Conservation (phyloP, 768 basidiomycete genomes). For the Suillus cothurnatus region DNA sequence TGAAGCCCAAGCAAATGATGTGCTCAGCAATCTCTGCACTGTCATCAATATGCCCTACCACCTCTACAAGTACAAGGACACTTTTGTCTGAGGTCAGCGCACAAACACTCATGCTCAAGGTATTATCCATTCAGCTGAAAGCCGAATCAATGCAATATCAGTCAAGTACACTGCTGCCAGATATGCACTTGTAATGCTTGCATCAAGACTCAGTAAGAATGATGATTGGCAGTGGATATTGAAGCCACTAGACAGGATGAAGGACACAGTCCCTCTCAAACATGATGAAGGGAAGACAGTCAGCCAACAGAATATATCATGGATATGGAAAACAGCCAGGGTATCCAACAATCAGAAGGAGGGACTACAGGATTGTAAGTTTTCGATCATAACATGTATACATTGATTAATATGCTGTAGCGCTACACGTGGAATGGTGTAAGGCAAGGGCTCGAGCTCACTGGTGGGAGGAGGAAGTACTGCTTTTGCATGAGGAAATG, state of each 20-base stretch:
- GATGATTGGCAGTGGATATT: neutral
- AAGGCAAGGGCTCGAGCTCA: neutral
- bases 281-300: neutral
- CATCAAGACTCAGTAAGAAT: neutral
- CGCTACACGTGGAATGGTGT: neutral
- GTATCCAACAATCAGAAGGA: neutral
- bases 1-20: no score
- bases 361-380: constrained; percentile 1
- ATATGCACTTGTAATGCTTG: neutral
- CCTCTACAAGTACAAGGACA: neutral
- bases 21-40: neutral
- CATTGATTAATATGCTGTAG: neutral
- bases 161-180: neutral
- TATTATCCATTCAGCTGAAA: neutral
- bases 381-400: neutral
- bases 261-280: neutral
- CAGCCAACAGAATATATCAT: neutral
- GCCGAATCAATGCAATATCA: neutral
- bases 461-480: constrained; percentile 3
- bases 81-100: neutral
- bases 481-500: neutral
- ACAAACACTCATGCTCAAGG: neutral
- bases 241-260: neutral
- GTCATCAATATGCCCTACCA: constrained; percentile 3
- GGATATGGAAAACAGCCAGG: neutral